phyloP scores from a whole-genome alignment of 2,329 filamentous ascomycete species.

The Fusarium xyrophilum region DNA sequence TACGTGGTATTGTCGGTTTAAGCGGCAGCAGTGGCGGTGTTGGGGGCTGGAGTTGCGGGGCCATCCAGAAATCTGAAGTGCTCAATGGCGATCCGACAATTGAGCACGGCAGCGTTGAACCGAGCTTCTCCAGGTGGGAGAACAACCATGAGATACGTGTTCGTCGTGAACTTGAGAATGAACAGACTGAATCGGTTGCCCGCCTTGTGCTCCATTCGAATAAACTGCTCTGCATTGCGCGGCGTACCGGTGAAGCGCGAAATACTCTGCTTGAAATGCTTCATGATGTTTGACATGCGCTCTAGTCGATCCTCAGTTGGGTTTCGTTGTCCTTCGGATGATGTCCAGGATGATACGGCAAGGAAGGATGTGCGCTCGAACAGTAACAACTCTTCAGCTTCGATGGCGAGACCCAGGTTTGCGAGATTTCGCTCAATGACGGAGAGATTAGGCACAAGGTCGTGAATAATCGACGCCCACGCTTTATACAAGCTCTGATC shows the following conservation, averaged over 20 bases:
- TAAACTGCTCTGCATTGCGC: slow-evolving; percentile 82
- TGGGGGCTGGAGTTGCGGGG: slow-evolving; percentile 38
- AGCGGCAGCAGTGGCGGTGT: slow-evolving; percentile 10
- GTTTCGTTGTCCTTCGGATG: slow-evolving; percentile 76
- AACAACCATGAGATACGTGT: slow-evolving; percentile 94
- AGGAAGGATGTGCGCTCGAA: slow-evolving; percentile 97
- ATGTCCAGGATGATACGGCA: slow-evolving; percentile 91
- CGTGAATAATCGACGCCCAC: slow-evolving; percentile 98
- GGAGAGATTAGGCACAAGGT: slow-evolving; percentile 90
- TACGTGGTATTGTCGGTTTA: background rate
- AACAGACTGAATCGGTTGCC: slow-evolving; percentile 86
- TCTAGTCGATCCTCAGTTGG: slow-evolving; percentile 94
- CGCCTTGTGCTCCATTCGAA: slow-evolving; percentile 81
- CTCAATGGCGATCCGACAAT: slow-evolving; percentile 84
- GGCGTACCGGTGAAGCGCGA: slow-evolving; percentile 80
- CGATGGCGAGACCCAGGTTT: slow-evolving; percentile 82
- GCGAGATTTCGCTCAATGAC: slow-evolving; percentile 87
- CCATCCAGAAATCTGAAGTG: slow-evolving; percentile 76
- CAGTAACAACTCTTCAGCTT: slow-evolving; percentile 90
- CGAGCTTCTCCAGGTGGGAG: slow-evolving; percentile 89
- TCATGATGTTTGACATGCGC: slow-evolving; percentile 94
- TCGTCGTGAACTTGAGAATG: slow-evolving; percentile 93
- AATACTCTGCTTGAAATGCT: slow-evolving; percentile 91
- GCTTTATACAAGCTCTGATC: slow-evolving; percentile 98
- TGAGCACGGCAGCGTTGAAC: slow-evolving; percentile 89